These are phyloP conservation scores for Cercospora citrullina DNA, from an alignment of 2,329 filamentous ascomycete species.

Conservation along the genomic window DNA sequence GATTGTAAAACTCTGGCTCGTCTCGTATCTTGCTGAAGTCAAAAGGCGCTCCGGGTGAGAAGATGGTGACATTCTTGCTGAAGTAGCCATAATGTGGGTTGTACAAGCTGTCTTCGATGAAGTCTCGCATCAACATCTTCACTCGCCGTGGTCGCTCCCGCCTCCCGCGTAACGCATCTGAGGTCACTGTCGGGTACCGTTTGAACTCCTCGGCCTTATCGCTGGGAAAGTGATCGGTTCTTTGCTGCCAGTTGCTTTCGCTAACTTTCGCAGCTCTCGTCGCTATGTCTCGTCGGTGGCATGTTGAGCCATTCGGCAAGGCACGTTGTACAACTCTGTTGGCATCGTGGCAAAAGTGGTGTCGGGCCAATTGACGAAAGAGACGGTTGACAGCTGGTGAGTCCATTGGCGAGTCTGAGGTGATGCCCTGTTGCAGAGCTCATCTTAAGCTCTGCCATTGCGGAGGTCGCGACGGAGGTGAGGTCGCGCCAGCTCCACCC, in stretches of 20 bases:
- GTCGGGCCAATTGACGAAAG: slow-evolving; percentile 81
- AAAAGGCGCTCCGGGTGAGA: slow-evolving; percentile 88
- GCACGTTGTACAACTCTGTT: slow-evolving; percentile 45
- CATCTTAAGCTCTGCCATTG: background rate
- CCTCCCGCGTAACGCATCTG: slow-evolving; percentile 70
- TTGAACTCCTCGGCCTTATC: slow-evolving; percentile 81
- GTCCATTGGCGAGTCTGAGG: slow-evolving; percentile 63
- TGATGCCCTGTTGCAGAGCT: background rate
- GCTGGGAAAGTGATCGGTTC: slow-evolving; percentile 69
- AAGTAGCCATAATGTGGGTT: slow-evolving; percentile 37
- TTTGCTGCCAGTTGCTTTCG: slow-evolving; percentile 82
- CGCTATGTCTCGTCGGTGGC: slow-evolving; percentile 23
- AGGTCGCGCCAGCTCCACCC: slow-evolving; percentile 3
- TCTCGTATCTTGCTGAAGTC: slow-evolving; percentile 78
- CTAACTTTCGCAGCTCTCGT: slow-evolving; percentile 44
- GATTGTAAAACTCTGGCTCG: slow-evolving; percentile 77
- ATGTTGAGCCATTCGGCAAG: slow-evolving; percentile 6
- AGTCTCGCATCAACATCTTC: slow-evolving; percentile 97
- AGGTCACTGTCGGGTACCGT: slow-evolving; percentile 79
- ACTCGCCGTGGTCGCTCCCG: slow-evolving; percentile 79
- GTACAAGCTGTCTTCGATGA: slow-evolving; percentile 75
- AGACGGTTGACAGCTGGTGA: slow-evolving; percentile 74
- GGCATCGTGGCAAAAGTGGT: slow-evolving; percentile 50
- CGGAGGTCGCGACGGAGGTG: slow-evolving; percentile 9
- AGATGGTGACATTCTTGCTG: slow-evolving; percentile 55